Conservation (phyloP, 108 stramenopile species). For the Chaetoceros muelleri region DNA sequence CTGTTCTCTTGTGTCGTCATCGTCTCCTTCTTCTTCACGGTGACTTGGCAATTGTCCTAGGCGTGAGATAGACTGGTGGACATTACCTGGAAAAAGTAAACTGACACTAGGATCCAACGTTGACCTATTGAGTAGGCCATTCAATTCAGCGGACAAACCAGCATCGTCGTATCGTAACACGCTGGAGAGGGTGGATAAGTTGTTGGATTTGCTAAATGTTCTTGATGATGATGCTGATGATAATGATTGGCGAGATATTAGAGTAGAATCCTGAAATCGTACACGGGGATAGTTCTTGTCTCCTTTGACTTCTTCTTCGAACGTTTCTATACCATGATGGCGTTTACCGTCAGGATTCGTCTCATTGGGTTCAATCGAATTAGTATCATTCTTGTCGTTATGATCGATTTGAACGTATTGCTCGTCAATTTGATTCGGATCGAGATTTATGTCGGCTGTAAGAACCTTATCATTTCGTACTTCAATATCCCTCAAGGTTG, state of each 20-base stretch:
- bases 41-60: not conserved
- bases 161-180: slow-evolving; percentile 37
- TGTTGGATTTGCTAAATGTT: not conserved
- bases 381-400: slow-evolving; percentile 7
- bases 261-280: not conserved
- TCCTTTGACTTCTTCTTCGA: not conserved
- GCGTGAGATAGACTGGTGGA: not conserved
- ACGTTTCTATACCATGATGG: not conserved
- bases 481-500: slow-evolving; percentile 51
- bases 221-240: not conserved
- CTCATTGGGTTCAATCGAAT: slow-evolving; percentile 30
- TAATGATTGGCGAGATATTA: too few species aligned
- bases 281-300: not conserved
- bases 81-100: not conserved
- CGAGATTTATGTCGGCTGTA: not conserved
- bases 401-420: slow-evolving; percentile 13
- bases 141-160: slow-evolving; percentile 34
- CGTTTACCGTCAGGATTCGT: not conserved
- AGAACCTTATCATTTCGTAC: slow-evolving; percentile 16
- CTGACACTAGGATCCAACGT: slow-evolving; percentile 12
- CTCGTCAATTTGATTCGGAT: slow-evolving; percentile 16
- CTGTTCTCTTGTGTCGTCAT: not conserved
- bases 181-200: slow-evolving; percentile 5
- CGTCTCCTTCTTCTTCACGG: not conserved
- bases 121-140: slow-evolving; percentile 26